These are phyloP conservation scores for Tylopilus felleus DNA, from an alignment of 768 basidiomycete genomes.

Conservation along the genomic window DNA sequence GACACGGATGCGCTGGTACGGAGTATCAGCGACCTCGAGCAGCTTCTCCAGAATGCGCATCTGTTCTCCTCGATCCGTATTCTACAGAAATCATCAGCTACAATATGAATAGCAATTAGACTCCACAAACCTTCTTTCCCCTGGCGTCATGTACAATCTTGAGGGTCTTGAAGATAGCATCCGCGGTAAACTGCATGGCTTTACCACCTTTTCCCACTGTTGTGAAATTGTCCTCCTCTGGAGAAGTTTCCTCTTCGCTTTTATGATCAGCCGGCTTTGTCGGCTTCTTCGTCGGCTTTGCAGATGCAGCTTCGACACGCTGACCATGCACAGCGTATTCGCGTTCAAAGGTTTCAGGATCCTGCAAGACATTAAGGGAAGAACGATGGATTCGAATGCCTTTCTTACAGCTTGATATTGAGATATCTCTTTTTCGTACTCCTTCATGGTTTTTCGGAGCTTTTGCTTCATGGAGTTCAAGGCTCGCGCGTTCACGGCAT, in stretches of 20 bases:
- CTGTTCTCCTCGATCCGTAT: constrained; percentile 94
- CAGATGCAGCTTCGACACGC: constrained; percentile 40
- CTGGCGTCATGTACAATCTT: constrained; percentile 90
- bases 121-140: constrained; percentile 81
- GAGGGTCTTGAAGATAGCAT: constrained; percentile 88
- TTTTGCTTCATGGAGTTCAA: constrained; percentile 98
- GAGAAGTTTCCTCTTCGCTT: constrained; percentile 41
- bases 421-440: constrained; percentile 78
- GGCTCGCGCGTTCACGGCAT: constrained; percentile 88
- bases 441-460: constrained; percentile 86
- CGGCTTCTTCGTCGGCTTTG: constrained; percentile 36
- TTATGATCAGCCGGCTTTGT: constrained; percentile 34
- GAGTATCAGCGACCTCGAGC: constrained; percentile 77
- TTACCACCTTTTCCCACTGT: constrained; percentile 92
- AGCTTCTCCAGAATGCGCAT: constrained; percentile 87
- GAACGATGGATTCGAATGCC: neutral
- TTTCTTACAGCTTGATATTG: constrained; percentile 70
- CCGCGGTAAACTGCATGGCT: constrained; percentile 74
- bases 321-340: constrained; percentile 60
- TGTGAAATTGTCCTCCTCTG: constrained; percentile 66
- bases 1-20: constrained; percentile 93
- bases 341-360: constrained; percentile 83
- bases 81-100: constrained; percentile 45
- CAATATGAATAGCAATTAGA: constrained; percentile 2
- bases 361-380: constrained; percentile 42